These are phyloP conservation scores for Diaporthe citri DNA, from an alignment of 2,329 filamentous ascomycete species.

Conservation along the genomic window DNA sequence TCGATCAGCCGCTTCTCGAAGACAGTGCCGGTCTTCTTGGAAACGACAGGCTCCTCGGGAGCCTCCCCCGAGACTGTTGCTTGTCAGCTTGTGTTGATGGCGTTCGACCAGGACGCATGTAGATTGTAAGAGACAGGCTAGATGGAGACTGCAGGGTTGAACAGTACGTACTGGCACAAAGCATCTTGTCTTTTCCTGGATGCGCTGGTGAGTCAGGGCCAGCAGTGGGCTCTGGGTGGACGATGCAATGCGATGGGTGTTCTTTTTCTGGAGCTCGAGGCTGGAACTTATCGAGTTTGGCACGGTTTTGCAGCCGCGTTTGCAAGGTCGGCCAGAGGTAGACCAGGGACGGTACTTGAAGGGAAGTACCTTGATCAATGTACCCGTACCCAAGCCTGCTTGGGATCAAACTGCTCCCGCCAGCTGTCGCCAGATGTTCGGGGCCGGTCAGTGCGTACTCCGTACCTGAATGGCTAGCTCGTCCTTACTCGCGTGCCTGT, in stretches of 20 bases:
- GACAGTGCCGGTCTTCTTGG: constrained; percentile 91
- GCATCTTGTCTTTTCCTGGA: constrained; percentile 35
- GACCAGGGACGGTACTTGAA: neutral
- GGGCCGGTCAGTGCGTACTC: neutral
- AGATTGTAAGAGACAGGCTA: neutral
- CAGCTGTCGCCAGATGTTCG: neutral
- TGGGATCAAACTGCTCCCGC: neutral
- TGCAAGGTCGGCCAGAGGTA: neutral
- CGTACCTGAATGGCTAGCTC: neutral
- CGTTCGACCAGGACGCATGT: neutral
- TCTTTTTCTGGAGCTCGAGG: constrained; percentile 19
- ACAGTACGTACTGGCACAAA: constrained; percentile 39
- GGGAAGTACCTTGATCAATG: neutral
- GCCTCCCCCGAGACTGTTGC: constrained; percentile 91
- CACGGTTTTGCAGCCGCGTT: constrained; percentile 34
- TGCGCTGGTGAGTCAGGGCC: constrained; percentile 1
- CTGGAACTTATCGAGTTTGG: constrained; percentile 3
- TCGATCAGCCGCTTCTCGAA: constrained; percentile 97
- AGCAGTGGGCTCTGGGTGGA: constrained; percentile 1
- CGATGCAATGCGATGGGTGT: constrained; percentile 3
- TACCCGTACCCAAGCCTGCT: neutral
- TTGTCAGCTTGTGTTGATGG: constrained; percentile 8
- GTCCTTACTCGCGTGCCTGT: neutral
- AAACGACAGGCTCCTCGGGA: constrained; percentile 94
- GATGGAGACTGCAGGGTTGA: neutral